Conservation (phyloP, 1,284 basidiomycete species). For the Sporisorium sorghi region DNA sequence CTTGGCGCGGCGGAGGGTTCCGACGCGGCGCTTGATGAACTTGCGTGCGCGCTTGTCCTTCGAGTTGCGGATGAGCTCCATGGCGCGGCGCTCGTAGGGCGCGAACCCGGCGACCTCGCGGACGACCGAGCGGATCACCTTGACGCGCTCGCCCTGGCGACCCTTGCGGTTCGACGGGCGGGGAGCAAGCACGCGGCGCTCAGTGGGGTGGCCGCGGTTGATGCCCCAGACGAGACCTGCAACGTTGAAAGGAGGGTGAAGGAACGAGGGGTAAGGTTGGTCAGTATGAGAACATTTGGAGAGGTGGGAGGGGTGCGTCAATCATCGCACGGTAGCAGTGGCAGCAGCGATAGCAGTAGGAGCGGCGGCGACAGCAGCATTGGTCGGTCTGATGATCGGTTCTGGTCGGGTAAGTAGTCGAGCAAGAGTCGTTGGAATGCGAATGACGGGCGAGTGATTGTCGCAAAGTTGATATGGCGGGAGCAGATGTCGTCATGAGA, state of each 20-base stretch:
- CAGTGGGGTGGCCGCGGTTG: slow-evolving; percentile 94
- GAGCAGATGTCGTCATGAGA: not conserved
- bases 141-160: slow-evolving; percentile 75
- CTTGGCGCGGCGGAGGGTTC: slow-evolving; percentile 68
- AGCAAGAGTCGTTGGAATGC: not conserved
- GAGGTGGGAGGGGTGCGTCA: not conserved
- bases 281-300: slow-evolving; percentile 12
- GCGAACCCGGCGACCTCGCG: slow-evolving; percentile 84
- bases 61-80: slow-evolving; percentile 99
- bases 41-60: slow-evolving; percentile 75
- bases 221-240: slow-evolving; percentile 88
- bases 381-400: not conserved
- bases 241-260: not conserved
- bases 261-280: not conserved
- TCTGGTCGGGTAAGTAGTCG: not conserved
- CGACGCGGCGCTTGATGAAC: slow-evolving; percentile 68
- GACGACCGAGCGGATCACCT: slow-evolving; percentile 62
- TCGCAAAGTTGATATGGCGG: not conserved
- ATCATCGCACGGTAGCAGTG: not conserved
- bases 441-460: not conserved
- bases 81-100: slow-evolving; percentile 96
- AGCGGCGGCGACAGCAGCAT: not conserved
- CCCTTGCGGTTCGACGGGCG: slow-evolving; percentile 95
- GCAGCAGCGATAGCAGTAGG: not conserved
- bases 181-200: slow-evolving; percentile 80